Percentiles rank a stretch among this genome's conserved stretches.
Evolutionary conservation across 768 basidiomycete species (phyloP).

Genomic region (Rossbeevera mucosa): DNA sequence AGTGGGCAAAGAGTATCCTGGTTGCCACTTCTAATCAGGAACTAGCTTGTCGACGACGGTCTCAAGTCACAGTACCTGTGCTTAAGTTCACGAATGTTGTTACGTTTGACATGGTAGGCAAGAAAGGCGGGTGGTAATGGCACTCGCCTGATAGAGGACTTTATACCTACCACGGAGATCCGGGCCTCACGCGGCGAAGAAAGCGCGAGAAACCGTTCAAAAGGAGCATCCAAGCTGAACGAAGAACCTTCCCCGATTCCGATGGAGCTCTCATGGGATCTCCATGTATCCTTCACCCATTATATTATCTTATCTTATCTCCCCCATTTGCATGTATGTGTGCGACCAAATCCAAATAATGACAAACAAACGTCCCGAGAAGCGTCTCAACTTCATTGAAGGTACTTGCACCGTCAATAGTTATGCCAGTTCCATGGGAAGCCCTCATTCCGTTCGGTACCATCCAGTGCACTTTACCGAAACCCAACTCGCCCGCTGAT

Average conservation of each 20-base stretch:
- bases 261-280: background rate
- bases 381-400: no score
- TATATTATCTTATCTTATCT: constrained; percentile 1
- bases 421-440: constrained; percentile 97
- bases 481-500: constrained; percentile 4
- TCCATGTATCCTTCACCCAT: no score
- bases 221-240: background rate
- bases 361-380: constrained; percentile 16
- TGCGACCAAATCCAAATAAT: constrained; percentile 15
- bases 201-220: background rate
- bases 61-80: constrained; percentile 5
- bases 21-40: background rate
- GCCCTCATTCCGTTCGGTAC: constrained; percentile 93
- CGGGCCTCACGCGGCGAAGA: background rate
- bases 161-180: constrained; percentile 2
- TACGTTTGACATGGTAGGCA: constrained; percentile 8
- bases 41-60: background rate
- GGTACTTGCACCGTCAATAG: no score
- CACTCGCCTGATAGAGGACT: no score
- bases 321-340: background rate
- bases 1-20: constrained; percentile 25
- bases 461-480: no score
- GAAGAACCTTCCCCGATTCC: background rate
- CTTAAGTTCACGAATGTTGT: constrained; percentile 4
- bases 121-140: background rate